A percentile compares a stretch with the other conserved stretches of the same genome.
Conservation (phyloP, 768 basidiomycete genomes). For the Termitomyces sp. region DNA sequence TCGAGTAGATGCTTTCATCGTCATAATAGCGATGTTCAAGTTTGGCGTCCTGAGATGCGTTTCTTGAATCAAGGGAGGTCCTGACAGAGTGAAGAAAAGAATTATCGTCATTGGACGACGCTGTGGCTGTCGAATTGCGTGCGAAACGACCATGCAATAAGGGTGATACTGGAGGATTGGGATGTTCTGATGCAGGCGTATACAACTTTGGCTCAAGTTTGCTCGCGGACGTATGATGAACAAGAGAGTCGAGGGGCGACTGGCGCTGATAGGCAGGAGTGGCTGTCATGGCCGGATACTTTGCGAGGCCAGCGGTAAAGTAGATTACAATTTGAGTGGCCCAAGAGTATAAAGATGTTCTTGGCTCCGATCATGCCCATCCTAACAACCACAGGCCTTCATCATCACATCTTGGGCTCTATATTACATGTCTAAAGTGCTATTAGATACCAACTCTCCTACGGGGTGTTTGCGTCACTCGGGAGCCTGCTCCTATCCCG, state of each 20-base stretch:
- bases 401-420: neutral
- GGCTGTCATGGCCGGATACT: neutral
- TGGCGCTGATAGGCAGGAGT: constrained; percentile 19
- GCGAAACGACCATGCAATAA: constrained; percentile 45
- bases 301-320: neutral
- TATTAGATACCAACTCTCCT: constrained; percentile 61
- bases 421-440: constrained; percentile 4
- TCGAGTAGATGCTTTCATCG: constrained; percentile 39
- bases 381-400: neutral
- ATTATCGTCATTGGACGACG: constrained; percentile 30
- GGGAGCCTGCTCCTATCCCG: constrained; percentile 57
- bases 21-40: constrained; percentile 31
- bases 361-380: neutral
- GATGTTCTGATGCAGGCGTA: constrained; percentile 8
- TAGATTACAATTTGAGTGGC: neutral
- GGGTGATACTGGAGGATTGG: constrained; percentile 29
- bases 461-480: constrained; percentile 73
- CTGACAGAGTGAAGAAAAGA: constrained; percentile 28
- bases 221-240: constrained; percentile 46
- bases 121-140: constrained; percentile 36
- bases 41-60: constrained; percentile 26
- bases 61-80: constrained; percentile 22
- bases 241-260: constrained; percentile 59
- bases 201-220: constrained; percentile 19
- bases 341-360: neutral